These are phyloP conservation scores for Inonotus hispidus DNA, from an alignment of 1,284 basidiomycete genomes.

Conservation along the genomic window DNA sequence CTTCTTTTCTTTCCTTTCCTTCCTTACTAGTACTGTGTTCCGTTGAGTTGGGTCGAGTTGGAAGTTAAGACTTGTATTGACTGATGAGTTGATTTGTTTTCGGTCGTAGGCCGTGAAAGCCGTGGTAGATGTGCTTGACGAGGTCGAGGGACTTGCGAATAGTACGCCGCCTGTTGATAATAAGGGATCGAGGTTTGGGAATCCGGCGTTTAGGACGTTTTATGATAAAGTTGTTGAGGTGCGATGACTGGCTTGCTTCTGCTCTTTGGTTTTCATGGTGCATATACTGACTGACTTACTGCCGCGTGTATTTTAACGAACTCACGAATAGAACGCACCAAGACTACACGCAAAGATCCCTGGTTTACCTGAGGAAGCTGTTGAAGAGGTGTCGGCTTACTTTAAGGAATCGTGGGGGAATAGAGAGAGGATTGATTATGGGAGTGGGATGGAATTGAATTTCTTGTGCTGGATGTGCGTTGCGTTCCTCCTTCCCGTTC, in stretches of 20 bases:
- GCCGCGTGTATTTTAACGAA: background rate
- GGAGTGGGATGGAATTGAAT: constrained; percentile 98
- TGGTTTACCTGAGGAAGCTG: constrained; percentile 50
- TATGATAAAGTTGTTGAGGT: constrained; percentile 80
- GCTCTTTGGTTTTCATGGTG: too few species aligned
- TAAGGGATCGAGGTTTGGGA: constrained; percentile 90
- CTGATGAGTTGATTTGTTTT: constrained; percentile 2
- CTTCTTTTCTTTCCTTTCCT: too few species aligned
- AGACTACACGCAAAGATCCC: constrained; percentile 54
- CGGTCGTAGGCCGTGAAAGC: constrained; percentile 51
- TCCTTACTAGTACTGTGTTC: too few species aligned
- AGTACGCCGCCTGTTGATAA: constrained; percentile 87
- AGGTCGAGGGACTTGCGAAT: constrained; percentile 62
- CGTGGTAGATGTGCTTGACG: constrained; percentile 59
- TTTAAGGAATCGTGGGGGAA: constrained; percentile 92
- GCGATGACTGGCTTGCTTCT: too few species aligned
- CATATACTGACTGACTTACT: background rate
- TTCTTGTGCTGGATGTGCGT: constrained; percentile 95
- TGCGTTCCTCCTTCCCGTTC: background rate
- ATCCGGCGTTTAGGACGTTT: constrained; percentile 92
- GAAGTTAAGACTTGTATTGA: background rate
- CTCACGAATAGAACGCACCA: constrained; percentile 34
- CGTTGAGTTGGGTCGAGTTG: too few species aligned
- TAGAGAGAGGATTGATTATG: constrained; percentile 91
- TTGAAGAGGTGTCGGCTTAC: constrained; percentile 72